Conservation (phyloP, 2,329 filamentous ascomycete species). For the Phoma sp. region DNA sequence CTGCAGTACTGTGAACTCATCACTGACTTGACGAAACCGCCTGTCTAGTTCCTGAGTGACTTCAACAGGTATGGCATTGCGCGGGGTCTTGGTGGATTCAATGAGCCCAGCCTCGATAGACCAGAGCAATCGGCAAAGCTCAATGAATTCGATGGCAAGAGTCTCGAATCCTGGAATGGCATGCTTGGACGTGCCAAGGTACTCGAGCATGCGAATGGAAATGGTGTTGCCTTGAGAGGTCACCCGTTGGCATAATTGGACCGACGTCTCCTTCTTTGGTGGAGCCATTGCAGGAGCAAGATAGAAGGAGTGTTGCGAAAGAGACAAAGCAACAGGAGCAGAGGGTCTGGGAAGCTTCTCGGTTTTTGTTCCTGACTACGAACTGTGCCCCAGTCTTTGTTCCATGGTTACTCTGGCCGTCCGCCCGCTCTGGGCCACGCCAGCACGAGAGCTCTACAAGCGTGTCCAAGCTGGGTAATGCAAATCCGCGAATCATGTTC, state of each 20-base stretch:
- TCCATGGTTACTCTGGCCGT: constrained; percentile 21
- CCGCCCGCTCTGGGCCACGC: constrained; percentile 29
- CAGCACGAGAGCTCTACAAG: constrained; percentile 8
- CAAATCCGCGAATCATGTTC: constrained; percentile 12
- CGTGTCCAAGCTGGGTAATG: constrained; percentile 3
- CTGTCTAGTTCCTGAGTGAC: constrained; percentile 69
- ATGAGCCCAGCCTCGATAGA: constrained; percentile 70
- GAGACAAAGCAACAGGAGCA: constrained; percentile 6
- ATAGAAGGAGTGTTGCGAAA: background rate
- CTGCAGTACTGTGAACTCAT: constrained; percentile 68
- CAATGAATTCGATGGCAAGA: constrained; percentile 70
- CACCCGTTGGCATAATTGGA: constrained; percentile 64
- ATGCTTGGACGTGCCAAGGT: constrained; percentile 43
- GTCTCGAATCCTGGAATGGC: constrained; percentile 53
- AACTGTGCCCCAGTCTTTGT: constrained; percentile 17
- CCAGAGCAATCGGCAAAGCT: constrained; percentile 70
- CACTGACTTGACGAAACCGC: constrained; percentile 66
- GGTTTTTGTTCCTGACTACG: constrained; percentile 24
- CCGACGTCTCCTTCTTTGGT: constrained; percentile 48
- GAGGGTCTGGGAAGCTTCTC: constrained; percentile 21
- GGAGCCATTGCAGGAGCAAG: constrained; percentile 36
- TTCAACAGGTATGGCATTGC: constrained; percentile 64
- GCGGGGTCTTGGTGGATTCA: constrained; percentile 52
- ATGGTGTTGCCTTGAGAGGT: constrained; percentile 62
- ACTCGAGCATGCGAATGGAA: constrained; percentile 54